Evolutionary conservation across 495 filamentous ascomycete species (phyloP).

Genomic region (Rhypophila decipiens): DNA sequence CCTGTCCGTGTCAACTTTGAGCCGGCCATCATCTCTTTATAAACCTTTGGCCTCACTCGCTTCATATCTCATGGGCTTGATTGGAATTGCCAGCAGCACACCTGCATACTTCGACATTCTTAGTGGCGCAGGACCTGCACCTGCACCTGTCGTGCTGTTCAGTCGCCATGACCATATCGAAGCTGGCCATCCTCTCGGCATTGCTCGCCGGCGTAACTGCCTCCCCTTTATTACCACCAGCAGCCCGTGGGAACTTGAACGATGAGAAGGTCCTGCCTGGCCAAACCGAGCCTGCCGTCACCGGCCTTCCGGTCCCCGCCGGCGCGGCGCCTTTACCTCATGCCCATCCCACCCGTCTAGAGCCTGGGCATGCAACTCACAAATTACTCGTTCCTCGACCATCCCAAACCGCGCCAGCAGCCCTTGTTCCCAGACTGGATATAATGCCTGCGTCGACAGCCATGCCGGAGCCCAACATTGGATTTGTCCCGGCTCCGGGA

Average conservation of each 20-base stretch:
- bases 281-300: no score
- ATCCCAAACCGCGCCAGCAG: neutral
- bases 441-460: conserved; percentile 2
- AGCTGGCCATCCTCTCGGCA: conserved; percentile 11
- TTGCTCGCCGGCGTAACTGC: conserved; percentile 5
- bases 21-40: conserved; percentile 9
- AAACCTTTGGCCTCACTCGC: conserved; percentile 9
- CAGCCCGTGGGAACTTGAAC: neutral
- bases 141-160: no score
- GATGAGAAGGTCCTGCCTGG: neutral
- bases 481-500: neutral
- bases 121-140: conserved; percentile 4
- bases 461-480: neutral
- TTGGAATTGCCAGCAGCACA: conserved; percentile 12
- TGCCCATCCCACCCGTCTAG: neutral
- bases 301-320: no score
- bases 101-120: conserved; percentile 13
- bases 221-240: neutral
- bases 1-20: conserved; percentile 10
- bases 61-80: conserved; percentile 12
- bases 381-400: neutral
- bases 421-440: neutral
- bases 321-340: neutral
- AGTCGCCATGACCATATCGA: conserved; percentile 13
- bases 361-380: neutral